Percentiles rank a stretch among this genome's conserved stretches.
phyloP scores from a whole-genome alignment of 164 flowering plant species.

The Nymphaea thermarum region DNA sequence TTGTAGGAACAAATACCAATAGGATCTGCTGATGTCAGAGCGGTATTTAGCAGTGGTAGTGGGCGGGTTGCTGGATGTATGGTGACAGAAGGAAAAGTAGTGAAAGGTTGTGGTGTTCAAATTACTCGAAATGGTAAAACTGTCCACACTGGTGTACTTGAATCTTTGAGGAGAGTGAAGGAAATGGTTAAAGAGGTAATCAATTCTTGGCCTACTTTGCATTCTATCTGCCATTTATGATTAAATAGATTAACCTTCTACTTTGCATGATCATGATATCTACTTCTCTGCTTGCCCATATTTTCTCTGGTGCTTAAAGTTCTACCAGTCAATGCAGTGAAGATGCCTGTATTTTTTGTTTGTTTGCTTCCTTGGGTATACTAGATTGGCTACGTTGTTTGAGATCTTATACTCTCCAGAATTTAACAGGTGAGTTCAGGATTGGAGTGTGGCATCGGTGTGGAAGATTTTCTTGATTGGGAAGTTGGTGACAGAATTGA shows the following conservation, averaged over 20 bases:
- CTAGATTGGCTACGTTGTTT: too few relatives aligned
- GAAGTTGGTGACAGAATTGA: conserved; percentile 63
- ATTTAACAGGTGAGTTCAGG: conserved; percentile 57
- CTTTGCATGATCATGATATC: not conserved
- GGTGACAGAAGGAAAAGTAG: conserved; percentile 74
- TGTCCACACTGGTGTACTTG: conserved; percentile 48
- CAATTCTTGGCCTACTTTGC: not conserved
- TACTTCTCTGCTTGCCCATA: too few relatives aligned
- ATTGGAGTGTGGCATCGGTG: conserved; percentile 78
- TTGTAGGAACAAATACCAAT: conserved; percentile 65
- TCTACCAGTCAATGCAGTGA: too few relatives aligned
- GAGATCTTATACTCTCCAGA: not conserved
- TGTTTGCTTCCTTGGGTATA: too few relatives aligned
- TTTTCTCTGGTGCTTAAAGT: too few relatives aligned
- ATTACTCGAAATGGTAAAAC: conserved; percentile 48
- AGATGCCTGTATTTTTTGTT: too few relatives aligned
- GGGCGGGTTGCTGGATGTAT: conserved; percentile 96
- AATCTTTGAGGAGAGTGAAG: conserved; percentile 75
- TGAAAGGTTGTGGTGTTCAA: conserved; percentile 64
- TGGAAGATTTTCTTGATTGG: conserved; percentile 59
- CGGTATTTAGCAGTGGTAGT: conserved; percentile 82
- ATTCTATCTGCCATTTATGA: not conserved
- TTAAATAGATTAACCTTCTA: not conserved
- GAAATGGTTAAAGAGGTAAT: conserved; percentile 89
- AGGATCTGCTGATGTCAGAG: conserved; percentile 77